Evolutionary conservation across 306 rosid species (phyloP).

Genomic region (Quillaja saponaria): DNA sequence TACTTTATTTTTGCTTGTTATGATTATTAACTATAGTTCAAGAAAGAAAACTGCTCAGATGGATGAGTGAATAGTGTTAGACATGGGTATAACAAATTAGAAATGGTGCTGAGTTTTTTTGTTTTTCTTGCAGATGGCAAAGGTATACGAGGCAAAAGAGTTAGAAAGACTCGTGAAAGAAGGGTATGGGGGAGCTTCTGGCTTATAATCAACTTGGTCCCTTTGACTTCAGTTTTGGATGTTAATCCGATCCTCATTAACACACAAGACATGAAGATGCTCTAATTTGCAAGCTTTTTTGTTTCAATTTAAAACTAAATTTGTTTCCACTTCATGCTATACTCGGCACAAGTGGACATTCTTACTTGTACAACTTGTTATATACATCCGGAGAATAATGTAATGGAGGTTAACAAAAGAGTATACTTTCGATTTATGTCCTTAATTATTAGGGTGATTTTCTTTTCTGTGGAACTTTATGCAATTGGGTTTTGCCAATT

Average conservation of each 20-base stretch:
- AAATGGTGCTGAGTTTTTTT: constrained; percentile 15
- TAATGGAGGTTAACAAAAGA: constrained; percentile 45
- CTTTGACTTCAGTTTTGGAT: constrained; percentile 70
- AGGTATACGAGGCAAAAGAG: constrained; percentile 72
- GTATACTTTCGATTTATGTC: constrained; percentile 21
- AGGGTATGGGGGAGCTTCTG: constrained; percentile 63
- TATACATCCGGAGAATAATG: constrained; percentile 29
- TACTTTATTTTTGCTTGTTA: no score
- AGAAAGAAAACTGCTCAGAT: constrained; percentile 12
- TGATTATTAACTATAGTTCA: no score
- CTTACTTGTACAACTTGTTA: constrained; percentile 58
- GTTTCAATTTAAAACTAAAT: constrained; percentile 33
- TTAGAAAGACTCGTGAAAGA: constrained; percentile 60
- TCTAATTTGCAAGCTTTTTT: constrained; percentile 31
- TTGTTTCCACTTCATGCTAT: constrained; percentile 49
- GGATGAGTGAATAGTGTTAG: constrained; percentile 11
- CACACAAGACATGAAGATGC: constrained; percentile 52
- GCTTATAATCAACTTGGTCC: constrained; percentile 74
- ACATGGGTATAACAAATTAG: constrained; percentile 21
- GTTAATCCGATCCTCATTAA: constrained; percentile 35
- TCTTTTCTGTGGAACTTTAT: background rate
- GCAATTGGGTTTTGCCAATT: background rate
- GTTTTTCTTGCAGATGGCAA: constrained; percentile 62
- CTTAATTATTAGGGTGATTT: background rate
- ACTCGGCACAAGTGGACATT: constrained; percentile 43